phyloP scores from a whole-genome alignment of 495 filamentous ascomycete species.

The Podospora anserina region DNA sequence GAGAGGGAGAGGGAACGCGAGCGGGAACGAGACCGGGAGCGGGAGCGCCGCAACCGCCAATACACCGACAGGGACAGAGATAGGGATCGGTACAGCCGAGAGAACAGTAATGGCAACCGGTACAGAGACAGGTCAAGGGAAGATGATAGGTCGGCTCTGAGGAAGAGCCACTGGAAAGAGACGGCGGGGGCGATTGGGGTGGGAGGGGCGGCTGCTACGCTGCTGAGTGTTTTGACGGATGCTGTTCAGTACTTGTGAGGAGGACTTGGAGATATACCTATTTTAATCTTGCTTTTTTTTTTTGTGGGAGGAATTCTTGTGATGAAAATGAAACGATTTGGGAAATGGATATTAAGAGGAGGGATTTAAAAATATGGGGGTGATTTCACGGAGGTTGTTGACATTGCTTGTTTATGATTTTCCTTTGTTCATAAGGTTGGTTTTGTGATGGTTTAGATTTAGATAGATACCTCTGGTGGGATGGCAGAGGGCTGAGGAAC shows the following conservation, averaged over 20 bases:
- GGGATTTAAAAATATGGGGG: background rate
- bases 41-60: slow-evolving; percentile 20
- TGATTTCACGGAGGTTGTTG: background rate
- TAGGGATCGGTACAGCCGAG: background rate
- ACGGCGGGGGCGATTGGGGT: slow-evolving; percentile 47
- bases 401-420: slow-evolving; percentile 5
- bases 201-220: slow-evolving; percentile 49
- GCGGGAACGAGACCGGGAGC: slow-evolving; percentile 21
- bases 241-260: slow-evolving; percentile 38
- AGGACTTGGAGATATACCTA: background rate
- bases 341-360: background rate
- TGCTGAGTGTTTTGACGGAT: slow-evolving; percentile 51
- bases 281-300: background rate
- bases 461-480: background rate
- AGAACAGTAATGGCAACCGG: slow-evolving; percentile 9
- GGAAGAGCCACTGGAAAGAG: slow-evolving; percentile 40
- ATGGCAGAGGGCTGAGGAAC: background rate
- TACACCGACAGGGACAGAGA: slow-evolving; percentile 30
- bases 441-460: background rate
- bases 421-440: slow-evolving; percentile 5
- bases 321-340: background rate
- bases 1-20: slow-evolving; percentile 20
- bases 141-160: slow-evolving; percentile 24
- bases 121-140: slow-evolving; percentile 25
- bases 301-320: background rate